Evolutionary conservation across 306 rosid species (phyloP), one percentile per base, ranked within the genome.

Genomic region (Begonia fuchsioides): DNA sequence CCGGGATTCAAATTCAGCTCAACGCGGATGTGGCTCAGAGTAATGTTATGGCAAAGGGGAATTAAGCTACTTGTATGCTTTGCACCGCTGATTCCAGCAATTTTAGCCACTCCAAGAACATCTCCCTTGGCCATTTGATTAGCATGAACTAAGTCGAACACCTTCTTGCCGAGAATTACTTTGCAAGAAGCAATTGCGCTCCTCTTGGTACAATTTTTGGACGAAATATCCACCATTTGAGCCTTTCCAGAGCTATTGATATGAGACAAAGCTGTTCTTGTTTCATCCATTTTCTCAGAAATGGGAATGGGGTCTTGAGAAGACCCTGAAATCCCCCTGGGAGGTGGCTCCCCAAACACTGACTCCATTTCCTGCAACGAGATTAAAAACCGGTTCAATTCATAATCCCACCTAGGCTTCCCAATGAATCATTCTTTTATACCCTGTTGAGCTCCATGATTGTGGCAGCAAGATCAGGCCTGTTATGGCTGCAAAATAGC

Each of bases 161-260:
- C 95, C 50, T 70, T 80, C 83, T 81, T 75, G 39, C 95, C 97
- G 49, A 88, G 95, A 62, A 72, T 62, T 44, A 88, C 95, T 69
- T 78, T 84, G 72, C 97, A 76, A 58, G 72, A 56, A 41, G 95
- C 85, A 15, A 53, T 52, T 48, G 97, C 97, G 16, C 52, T 72
- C 71, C 97, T 76, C 61, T 78, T 70, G 10, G 55, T 81, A 49
- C 69, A 74, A 64, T 73, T 75, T 81, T 83, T 88, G 13, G 70
- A 65, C 49, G 93, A 84, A 69, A 88, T 83, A 44, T 88, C 97
- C 18, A 88, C 96, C 96, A 88, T 83, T 58, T 83, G 90, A 17
- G 95, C 95, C 71, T 74, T 75, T 66, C 97, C 97, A 12, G 65
- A 62, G 57, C 66, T 52, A 44, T 79, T 62, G 32, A 77, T 74